Evolutionary conservation across 495 filamentous ascomycete genomes (phyloP).

Genomic region (Penicillium subrubescens): DNA sequence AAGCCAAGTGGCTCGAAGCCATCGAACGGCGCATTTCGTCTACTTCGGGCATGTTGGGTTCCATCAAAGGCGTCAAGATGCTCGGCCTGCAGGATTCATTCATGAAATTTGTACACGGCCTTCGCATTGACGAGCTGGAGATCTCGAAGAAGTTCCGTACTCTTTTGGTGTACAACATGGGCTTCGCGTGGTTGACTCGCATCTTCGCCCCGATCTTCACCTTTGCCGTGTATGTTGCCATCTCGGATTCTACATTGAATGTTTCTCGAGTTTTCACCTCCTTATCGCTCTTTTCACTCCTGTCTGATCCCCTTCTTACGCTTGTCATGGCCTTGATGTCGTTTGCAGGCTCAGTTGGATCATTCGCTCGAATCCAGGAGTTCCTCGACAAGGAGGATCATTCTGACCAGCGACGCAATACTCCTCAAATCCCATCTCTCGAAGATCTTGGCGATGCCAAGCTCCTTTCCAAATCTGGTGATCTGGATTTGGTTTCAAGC

Average conservation of each 20-base stretch:
- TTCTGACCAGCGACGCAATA: conserved; percentile 31
- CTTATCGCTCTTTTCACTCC: conserved; percentile 60
- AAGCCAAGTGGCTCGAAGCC: conserved; percentile 32
- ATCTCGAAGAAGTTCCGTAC: conserved; percentile 59
- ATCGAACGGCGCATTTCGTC: conserved; percentile 56
- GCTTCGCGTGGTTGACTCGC: conserved; percentile 53
- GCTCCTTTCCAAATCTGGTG: conserved; percentile 19
- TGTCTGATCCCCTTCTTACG: conserved; percentile 55
- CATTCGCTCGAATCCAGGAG: conserved; percentile 59
- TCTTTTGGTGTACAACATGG: conserved; percentile 57
- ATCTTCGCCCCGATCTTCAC: conserved; percentile 55
- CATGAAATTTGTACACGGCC: conserved; percentile 45
- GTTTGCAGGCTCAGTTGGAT: conserved; percentile 56
- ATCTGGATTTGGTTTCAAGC: conserved; percentile 25
- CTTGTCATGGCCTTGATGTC: conserved; percentile 60
- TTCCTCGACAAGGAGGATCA: conserved; percentile 54
- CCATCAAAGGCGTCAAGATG: conserved; percentile 67
- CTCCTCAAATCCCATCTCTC: conserved; percentile 21
- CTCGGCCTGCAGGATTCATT: conserved; percentile 50
- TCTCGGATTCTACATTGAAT: conserved; percentile 52
- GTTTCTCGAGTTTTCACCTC: conserved; percentile 59
- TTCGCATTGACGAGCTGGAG: conserved; percentile 59
- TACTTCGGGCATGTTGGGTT: conserved; percentile 55
- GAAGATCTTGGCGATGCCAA: conserved; percentile 30
- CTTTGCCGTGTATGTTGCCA: conserved; percentile 52